Evolutionary conservation across 768 basidiomycete genomes (phyloP), one percentile per base, ranked within the genome.

Genomic region (Psilocybe subaeruginosa): DNA sequence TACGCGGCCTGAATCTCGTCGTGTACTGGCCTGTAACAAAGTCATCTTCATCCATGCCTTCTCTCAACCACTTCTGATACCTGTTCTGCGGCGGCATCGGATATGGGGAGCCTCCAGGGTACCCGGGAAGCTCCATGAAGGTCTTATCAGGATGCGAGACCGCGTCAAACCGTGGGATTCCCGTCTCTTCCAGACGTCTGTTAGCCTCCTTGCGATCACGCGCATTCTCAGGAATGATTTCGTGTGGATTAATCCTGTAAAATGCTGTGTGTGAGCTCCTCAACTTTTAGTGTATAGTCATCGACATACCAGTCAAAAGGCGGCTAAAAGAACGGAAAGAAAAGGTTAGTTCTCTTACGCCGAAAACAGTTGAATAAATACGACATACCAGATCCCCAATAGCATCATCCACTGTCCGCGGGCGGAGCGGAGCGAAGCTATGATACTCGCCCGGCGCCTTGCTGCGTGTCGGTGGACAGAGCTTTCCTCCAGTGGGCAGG

Each of bases 311-410:
- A 30, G 57, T 56, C 35, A 51, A n/a, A 17, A 37, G 33, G 49
- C 50, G 53, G 45, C 30, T n/a, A 23, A 23, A 23, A 23, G 23
- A 23, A 23, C 23, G 23, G 23, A 23, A 23, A 23, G 23, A 23
- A 23, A 2, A 2, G 23, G 2, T 23, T 23, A 23, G 2, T 23
- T 23, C 23, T 2, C 23, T 23, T 23, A 2, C 2, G 2, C 2
- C 23, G 23, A 23, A 23, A 23, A 23, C 16, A 62, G 39, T 37
- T 49, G 2, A 47, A 29, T 1, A 30, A 9, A 77, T 23, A 2
- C 23, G 23, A 23, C 88, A 55, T 73, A 88, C 90, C 75, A 93
- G 66, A 68, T 93, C 91, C 12, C 79, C 75, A 55, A 90, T 86
- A 3, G 91, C 89, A 66, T 89, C 88, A 39, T 82, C 69, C 2